Percentiles rank a stretch among this genome's conserved stretches.
phyloP scores from a whole-genome alignment of 805 yeast genomes.

The Lipomyces chichibuensis region DNA sequence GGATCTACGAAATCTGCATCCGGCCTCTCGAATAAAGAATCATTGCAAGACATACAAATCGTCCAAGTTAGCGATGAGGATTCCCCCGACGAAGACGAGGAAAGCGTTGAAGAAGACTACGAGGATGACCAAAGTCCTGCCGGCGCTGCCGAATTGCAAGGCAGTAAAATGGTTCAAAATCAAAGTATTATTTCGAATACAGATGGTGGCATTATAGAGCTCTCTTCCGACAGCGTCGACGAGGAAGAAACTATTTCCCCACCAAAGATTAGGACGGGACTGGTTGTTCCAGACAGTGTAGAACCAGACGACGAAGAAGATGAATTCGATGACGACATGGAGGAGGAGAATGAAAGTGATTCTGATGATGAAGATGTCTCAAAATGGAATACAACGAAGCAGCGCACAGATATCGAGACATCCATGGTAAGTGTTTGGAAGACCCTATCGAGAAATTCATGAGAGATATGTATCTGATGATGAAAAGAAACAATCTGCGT shows the following conservation, averaged over 20 bases:
- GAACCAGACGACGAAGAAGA: not conserved
- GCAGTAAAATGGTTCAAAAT: not conserved
- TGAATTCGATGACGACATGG: not conserved
- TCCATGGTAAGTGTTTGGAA: not conserved
- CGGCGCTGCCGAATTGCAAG: not conserved
- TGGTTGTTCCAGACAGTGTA: not conserved
- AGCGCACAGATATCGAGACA: not conserved
- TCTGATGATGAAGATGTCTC: not conserved
- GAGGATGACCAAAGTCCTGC: conserved; percentile 6
- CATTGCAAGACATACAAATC: not conserved
- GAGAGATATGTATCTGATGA: not conserved
- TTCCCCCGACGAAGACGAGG: not conserved
- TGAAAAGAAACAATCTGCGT: not conserved
- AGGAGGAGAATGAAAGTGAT: conserved; percentile 6
- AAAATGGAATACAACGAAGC: not conserved
- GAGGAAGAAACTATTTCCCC: not conserved
- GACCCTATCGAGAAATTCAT: not conserved
- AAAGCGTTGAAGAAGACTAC: not conserved
- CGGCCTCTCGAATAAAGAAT: not conserved
- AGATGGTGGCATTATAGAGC: conserved; percentile 2
- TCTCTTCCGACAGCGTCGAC: not conserved
- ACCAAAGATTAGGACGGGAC: not conserved
- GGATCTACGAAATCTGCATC: not conserved
- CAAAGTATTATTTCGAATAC: conserved; percentile 3
- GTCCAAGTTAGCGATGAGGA: not conserved